Evolutionary conservation across 352 stramenopile species (phyloP).

Genomic region (Globisporangium paroecandrum): DNA sequence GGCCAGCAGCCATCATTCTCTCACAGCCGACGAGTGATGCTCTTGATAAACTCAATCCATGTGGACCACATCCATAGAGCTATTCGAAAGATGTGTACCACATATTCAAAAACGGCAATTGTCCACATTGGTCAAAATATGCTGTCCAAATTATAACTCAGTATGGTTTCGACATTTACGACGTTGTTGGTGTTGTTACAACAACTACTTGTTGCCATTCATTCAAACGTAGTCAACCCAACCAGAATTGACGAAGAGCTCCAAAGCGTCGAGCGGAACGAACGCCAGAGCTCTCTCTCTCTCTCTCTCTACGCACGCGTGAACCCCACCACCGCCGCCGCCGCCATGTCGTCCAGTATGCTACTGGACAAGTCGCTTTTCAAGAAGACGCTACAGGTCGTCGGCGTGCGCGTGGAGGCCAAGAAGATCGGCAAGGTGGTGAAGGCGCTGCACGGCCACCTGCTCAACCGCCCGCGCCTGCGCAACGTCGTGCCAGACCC

Average conservation of each 20-base stretch:
- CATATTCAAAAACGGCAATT: no score
- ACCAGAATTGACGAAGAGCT: background rate
- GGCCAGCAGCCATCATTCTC: no score
- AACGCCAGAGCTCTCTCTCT: no score
- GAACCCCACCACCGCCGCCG: background rate
- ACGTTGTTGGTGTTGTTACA: no score
- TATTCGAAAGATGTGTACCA: no score
- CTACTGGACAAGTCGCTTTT: conserved; percentile 71
- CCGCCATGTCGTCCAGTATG: conserved; percentile 20
- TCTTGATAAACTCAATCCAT: no score
- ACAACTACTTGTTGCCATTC: no score
- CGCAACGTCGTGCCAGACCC: conserved; percentile 76
- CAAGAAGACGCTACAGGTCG: conserved; percentile 61
- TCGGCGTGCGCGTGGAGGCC: conserved; percentile 71
- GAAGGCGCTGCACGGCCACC: conserved; percentile 63
- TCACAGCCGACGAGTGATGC: no score
- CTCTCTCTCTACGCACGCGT: background rate
- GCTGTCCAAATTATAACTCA: no score
- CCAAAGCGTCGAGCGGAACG: background rate
- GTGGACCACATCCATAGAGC: no score
- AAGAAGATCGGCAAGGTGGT: conserved; percentile 80
- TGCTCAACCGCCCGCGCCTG: conserved; percentile 69
- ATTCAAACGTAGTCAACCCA: background rate
- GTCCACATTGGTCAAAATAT: no score
- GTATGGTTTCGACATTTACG: no score